Conservation (phyloP, 129 eudicot species). For the Artemisia tridentata region DNA sequence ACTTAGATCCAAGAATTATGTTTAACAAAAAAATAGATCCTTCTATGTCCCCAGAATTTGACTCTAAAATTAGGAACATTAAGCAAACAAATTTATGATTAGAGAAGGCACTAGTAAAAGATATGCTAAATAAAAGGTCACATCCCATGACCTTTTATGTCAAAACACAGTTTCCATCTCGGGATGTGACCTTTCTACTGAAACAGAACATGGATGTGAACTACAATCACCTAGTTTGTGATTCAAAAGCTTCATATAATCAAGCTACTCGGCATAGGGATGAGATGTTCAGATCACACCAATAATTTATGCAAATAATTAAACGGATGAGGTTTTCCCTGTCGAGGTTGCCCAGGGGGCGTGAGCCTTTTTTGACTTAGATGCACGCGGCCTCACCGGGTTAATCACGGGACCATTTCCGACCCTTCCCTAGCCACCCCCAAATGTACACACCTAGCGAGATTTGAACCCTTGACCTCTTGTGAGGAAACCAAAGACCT, state of each 20-base stretch:
- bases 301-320: not conserved
- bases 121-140: no score
- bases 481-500: no score
- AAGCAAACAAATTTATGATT: conserved; percentile 11
- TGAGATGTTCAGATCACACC: not conserved
- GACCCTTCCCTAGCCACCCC: no score
- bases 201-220: not conserved
- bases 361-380: no score
- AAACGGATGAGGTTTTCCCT: no score
- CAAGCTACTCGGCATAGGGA: not conserved
- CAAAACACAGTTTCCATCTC: not conserved
- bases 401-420: no score
- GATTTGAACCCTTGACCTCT: no score
- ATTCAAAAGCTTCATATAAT: not conserved
- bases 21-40: not conserved
- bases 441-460: no score
- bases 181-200: no score
- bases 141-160: not conserved
- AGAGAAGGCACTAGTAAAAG: not conserved
- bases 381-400: no score
- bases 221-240: not conserved
- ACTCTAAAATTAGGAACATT: not conserved
- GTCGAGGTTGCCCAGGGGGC: no score
- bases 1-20: conserved; percentile 16
- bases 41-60: not conserved